phyloP scores from a whole-genome alignment of 345 rosid genomes.

The Tarenaya hassleriana region DNA sequence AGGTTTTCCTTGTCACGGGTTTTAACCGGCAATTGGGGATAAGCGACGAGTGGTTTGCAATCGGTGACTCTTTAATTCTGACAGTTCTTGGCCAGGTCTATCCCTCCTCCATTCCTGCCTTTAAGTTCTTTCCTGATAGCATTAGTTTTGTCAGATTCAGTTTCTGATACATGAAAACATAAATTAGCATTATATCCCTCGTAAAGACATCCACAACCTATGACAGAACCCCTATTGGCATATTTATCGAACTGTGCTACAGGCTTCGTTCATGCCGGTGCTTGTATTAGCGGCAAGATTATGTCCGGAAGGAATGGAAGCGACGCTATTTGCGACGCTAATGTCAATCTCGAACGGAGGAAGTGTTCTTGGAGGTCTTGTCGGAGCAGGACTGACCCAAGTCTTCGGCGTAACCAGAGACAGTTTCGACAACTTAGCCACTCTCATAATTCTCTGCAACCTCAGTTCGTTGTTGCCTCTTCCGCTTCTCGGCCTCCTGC shows the following conservation, averaged over 20 bases:
- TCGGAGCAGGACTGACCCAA: conserved; percentile 89
- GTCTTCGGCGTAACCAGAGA: conserved; percentile 76
- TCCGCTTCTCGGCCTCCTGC: conserved; percentile 85
- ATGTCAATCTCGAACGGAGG: conserved; percentile 95
- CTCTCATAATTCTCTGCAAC: conserved; percentile 74
- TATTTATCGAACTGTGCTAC: conserved; percentile 16
- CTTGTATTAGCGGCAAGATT: conserved; percentile 86
- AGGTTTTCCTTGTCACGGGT: conserved; percentile 93
- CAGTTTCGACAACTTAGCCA: conserved; percentile 59
- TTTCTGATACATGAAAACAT: no score
- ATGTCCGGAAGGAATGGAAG: conserved; percentile 98
- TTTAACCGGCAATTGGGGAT: conserved; percentile 72
- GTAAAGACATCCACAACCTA: no score
- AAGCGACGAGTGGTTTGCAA: conserved; percentile 94
- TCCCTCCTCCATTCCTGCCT: neutral
- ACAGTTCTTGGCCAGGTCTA: conserved; percentile 83
- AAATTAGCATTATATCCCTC: no score
- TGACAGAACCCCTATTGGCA: no score
- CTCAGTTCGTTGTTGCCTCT: conserved; percentile 92
- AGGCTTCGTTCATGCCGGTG: conserved; percentile 98
- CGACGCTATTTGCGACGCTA: conserved; percentile 90
- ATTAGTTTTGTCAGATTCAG: no score
- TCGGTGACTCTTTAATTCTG: conserved; percentile 86
- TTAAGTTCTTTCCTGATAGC: no score
- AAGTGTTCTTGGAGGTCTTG: conserved; percentile 79